phyloP scores from a whole-genome alignment of 1,284 basidiomycete genomes.

The Prillingera fragicola region DNA sequence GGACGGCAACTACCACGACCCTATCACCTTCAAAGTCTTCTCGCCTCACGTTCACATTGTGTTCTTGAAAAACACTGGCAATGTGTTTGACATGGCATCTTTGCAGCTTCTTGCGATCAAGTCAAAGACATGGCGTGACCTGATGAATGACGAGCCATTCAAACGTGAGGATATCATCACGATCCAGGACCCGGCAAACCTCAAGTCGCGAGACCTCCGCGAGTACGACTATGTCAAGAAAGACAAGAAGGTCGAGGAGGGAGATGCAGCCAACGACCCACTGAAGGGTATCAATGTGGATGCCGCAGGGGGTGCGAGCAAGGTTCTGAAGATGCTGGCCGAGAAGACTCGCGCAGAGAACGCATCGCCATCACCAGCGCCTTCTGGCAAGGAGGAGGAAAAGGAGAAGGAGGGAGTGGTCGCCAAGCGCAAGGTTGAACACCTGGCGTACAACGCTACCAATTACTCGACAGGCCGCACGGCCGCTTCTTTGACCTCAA shows the following conservation, averaged over 20 bases:
- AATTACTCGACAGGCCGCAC: slow-evolving; percentile 84
- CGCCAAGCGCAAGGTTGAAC: slow-evolving; percentile 36
- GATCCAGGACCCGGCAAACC: slow-evolving; percentile 57
- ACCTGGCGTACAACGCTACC: slow-evolving; percentile 67
- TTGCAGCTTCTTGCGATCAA: slow-evolving; percentile 63
- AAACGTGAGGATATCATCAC: slow-evolving; percentile 88
- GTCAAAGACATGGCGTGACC: slow-evolving; percentile 63
- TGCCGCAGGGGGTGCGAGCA: slow-evolving; percentile 47
- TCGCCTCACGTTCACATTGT: slow-evolving; percentile 86
- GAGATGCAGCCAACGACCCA: slow-evolving; percentile 40
- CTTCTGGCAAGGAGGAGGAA: slow-evolving; percentile 19
- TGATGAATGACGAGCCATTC: slow-evolving; percentile 78
- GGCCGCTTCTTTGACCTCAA: slow-evolving; percentile 89
- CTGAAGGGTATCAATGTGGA: slow-evolving; percentile 49
- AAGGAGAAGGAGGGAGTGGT: slow-evolving; percentile 43
- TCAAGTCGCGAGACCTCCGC: slow-evolving; percentile 43
- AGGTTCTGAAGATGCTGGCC: slow-evolving; percentile 48
- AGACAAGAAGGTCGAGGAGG: slow-evolving; percentile 43
- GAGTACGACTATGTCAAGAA: slow-evolving; percentile 49
- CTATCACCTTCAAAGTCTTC: slow-evolving; percentile 89
- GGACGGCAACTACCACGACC: slow-evolving; percentile 78
- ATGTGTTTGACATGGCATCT: slow-evolving; percentile 53
- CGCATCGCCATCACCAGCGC: slow-evolving; percentile 9
- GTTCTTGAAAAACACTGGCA: slow-evolving; percentile 70
- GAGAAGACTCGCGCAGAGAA: slow-evolving; percentile 42